phyloP scores from a whole-genome alignment of 768 basidiomycete species.

The Pleurotus citrinopileatus region DNA sequence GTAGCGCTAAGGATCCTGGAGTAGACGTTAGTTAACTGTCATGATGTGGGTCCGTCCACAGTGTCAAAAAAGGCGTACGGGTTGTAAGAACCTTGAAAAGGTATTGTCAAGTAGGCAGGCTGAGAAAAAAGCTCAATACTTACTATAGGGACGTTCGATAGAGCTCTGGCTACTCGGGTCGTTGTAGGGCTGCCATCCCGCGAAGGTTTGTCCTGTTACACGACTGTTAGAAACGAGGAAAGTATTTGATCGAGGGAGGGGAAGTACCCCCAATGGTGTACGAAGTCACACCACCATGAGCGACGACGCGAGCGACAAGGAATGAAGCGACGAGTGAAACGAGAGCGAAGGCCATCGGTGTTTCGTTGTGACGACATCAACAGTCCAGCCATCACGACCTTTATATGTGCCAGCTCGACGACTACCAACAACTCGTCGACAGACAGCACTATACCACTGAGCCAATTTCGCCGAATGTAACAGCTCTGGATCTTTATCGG shows the following conservation, averaged over 20 bases:
- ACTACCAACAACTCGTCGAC: background rate
- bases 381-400: background rate
- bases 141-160: constrained; percentile 33
- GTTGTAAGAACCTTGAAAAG: constrained; percentile 26
- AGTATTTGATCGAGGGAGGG: background rate
- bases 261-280: constrained; percentile 28
- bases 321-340: constrained; percentile 25
- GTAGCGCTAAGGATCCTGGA: constrained; percentile 1
- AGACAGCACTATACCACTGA: background rate
- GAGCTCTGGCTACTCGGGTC: constrained; percentile 28
- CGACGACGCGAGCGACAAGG: constrained; percentile 26
- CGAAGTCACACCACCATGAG: constrained; percentile 36
- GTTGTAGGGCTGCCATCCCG: constrained; percentile 36
- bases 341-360: constrained; percentile 14
- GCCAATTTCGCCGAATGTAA: constrained; percentile 5
- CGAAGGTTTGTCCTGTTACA: constrained; percentile 24
- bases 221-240: background rate
- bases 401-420: background rate
- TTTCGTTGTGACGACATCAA: background rate
- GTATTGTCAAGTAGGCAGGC: background rate
- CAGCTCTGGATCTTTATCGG: background rate
- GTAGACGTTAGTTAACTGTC: no score
- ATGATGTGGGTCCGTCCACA: no score
- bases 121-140: background rate
- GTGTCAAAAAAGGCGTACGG: constrained; percentile 24